These are phyloP conservation scores for Chrysanthemum makinoi DNA, from an alignment of 129 eudicot genomes.

Conservation along the genomic window DNA sequence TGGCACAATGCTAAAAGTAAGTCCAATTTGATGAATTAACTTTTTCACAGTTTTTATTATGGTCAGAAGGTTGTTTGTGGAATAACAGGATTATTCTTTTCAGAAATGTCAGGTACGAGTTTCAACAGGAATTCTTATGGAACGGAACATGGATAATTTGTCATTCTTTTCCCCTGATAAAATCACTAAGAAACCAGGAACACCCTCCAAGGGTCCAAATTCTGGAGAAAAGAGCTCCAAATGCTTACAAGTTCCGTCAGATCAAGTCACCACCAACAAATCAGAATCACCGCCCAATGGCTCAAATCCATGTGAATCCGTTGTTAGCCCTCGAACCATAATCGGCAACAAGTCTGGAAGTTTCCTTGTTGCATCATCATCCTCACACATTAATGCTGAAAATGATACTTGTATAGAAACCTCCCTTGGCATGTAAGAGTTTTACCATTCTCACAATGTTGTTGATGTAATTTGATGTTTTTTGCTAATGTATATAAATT, in stretches of 20 bases:
- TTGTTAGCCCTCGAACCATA: conserved; percentile 44
- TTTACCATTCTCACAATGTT: background rate
- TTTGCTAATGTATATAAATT: background rate
- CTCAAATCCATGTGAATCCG: conserved; percentile 15
- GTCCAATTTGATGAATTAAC: conserved; percentile 15
- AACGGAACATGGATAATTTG: conserved; percentile 44
- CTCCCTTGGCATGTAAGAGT: conserved; percentile 57
- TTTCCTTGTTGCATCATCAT: conserved; percentile 33
- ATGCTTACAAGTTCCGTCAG: conserved; percentile 41
- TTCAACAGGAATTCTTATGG: conserved; percentile 47
- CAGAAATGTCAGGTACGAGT: conserved; percentile 39
- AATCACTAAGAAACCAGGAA: conserved; percentile 36
- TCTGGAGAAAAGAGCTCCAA: conserved; percentile 35
- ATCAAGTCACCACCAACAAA: conserved; percentile 24
- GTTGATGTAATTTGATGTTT: background rate
- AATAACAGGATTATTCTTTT: conserved; percentile 8
- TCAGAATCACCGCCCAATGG: too few species aligned
- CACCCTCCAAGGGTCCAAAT: conserved; percentile 30
- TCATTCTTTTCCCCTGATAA: conserved; percentile 69
- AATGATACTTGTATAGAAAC: conserved; percentile 42
- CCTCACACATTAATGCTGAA: conserved; percentile 35
- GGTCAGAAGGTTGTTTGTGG: background rate
- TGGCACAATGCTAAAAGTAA: conserved; percentile 20
- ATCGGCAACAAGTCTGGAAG: conserved; percentile 34
- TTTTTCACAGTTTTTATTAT: background rate